Evolutionary conservation across 345 rosid species (phyloP).

Genomic region (Heritiera fomes): DNA sequence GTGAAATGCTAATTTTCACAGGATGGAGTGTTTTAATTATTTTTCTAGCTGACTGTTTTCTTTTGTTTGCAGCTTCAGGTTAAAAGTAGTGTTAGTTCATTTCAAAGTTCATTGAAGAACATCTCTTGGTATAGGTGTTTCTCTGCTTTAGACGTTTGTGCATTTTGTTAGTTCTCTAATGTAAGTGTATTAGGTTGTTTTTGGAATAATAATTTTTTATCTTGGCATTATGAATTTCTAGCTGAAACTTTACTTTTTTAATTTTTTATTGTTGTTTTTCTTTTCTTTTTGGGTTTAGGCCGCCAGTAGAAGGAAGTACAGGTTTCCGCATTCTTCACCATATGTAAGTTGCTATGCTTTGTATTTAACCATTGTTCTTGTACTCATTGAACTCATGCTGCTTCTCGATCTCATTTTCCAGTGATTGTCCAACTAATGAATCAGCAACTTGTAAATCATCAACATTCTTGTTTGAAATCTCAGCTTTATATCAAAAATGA

Average conservation of each 20-base stretch:
- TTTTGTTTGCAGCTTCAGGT: constrained; percentile 39
- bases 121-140: constrained; percentile 44
- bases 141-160: constrained; percentile 27
- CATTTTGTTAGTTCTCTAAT: no score
- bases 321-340: constrained; percentile 38
- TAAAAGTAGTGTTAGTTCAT: constrained; percentile 34
- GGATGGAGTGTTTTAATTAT: no score
- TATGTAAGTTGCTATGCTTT: constrained; percentile 44
- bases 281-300: constrained; percentile 37
- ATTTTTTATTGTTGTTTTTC: not conserved
- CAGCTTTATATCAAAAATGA: no score
- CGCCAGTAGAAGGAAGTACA: constrained; percentile 38
- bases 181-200: no score
- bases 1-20: no score
- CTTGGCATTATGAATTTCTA: not conserved
- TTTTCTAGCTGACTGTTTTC: constrained; percentile 3
- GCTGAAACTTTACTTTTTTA: not conserved
- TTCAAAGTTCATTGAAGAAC: constrained; percentile 40
- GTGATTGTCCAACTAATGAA: no score
- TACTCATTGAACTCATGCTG: no score
- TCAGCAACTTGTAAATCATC: no score
- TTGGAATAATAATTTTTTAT: not conserved
- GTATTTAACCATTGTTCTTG: not conserved
- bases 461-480: no score
- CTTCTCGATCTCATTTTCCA: no score